phyloP scores from a whole-genome alignment of 805 yeast species.

The Pichia nakasei region DNA sequence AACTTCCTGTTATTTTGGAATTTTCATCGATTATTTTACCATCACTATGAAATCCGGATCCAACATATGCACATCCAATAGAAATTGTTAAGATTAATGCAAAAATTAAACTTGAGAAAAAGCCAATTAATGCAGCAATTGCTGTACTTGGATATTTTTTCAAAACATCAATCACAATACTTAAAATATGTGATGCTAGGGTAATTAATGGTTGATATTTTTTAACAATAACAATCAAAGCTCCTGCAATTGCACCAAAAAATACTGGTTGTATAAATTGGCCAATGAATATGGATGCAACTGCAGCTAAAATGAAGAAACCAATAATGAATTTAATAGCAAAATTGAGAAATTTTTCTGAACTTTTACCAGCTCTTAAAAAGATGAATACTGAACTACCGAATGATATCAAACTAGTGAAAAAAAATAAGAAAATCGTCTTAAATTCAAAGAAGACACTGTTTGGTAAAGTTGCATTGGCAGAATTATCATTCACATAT shows the following conservation, averaged over 20 bases:
- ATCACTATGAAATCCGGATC: slow-evolving; percentile 12
- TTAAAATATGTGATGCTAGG: slow-evolving; percentile 21
- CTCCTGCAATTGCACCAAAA: slow-evolving; percentile 25
- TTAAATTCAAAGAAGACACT: slow-evolving; percentile 3
- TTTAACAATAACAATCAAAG: slow-evolving; percentile 51
- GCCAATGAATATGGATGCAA: background rate
- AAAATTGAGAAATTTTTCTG: slow-evolving; percentile 56
- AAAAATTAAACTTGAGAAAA: slow-evolving; percentile 18
- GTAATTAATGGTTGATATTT: slow-evolving; percentile 17
- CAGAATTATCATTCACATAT: slow-evolving; percentile 3
- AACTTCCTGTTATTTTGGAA: slow-evolving; percentile 30
- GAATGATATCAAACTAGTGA: slow-evolving; percentile 52
- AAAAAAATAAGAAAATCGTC: slow-evolving; percentile 51
- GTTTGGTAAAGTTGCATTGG: slow-evolving; percentile 1
- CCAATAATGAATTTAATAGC: slow-evolving; percentile 68
- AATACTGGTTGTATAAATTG: background rate
- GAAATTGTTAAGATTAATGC: slow-evolving; percentile 4
- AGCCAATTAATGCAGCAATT: slow-evolving; percentile 28
- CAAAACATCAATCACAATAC: slow-evolving; percentile 63
- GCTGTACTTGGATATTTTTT: slow-evolving; percentile 61
- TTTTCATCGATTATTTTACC: slow-evolving; percentile 9
- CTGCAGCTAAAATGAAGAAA: slow-evolving; percentile 29
- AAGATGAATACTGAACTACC: slow-evolving; percentile 50
- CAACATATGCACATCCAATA: slow-evolving; percentile 8
- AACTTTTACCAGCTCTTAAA: slow-evolving; percentile 51